These are phyloP conservation scores for Aurantiochytrium sp. DNA, from an alignment of 108 stramenopile genomes.

Conservation along the genomic window DNA sequence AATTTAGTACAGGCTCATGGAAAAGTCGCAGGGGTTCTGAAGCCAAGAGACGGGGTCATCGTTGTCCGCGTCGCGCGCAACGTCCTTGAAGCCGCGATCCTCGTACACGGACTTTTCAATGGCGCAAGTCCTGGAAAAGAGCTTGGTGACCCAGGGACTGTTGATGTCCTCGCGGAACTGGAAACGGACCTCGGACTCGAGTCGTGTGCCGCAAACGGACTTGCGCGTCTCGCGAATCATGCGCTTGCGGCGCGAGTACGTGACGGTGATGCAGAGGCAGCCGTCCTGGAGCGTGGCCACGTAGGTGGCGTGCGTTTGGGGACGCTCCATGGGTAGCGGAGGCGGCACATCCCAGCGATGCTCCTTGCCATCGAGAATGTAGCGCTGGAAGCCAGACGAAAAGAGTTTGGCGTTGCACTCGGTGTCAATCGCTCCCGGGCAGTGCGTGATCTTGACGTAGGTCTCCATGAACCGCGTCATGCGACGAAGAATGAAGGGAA, in stretches of 20 bases:
- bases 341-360: constrained; percentile 4
- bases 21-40: background rate
- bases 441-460: background rate
- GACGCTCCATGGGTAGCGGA: background rate
- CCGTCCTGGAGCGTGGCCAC: background rate
- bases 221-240: constrained; percentile 15
- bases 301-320: background rate
- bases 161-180: background rate
- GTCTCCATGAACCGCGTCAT: background rate
- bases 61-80: background rate
- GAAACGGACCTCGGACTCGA: background rate
- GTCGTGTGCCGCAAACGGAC: background rate
- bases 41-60: constrained; percentile 3
- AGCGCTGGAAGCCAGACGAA: background rate
- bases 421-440: background rate
- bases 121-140: background rate
- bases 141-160: background rate
- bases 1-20: background rate
- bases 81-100: background rate
- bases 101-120: background rate
- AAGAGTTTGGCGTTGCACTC: background rate
- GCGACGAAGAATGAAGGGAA: background rate
- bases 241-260: background rate
- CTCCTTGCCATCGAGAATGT: constrained; percentile 11
- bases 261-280: background rate